Evolutionary conservation across 2,329 filamentous ascomycete species (phyloP), one percentile per base, ranked within the genome.

Genomic region (Botryotinia narcissicola): DNA sequence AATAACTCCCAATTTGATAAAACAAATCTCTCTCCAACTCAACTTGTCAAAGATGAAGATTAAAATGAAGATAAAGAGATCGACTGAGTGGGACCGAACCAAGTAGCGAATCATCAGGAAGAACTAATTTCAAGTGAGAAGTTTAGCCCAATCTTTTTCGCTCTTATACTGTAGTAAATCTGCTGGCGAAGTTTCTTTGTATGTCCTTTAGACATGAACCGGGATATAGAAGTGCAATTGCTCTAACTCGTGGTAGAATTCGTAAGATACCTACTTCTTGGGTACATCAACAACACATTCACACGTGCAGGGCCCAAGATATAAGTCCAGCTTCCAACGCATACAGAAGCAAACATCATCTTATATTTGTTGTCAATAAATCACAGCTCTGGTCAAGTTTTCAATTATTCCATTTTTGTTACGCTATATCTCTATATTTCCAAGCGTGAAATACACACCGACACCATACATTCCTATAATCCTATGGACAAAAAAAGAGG

Each of bases 401-500:
- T 46, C 40, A 40, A 54, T 40, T 16, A 8, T 29, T 54, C 35
- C 64, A 68, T 68, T 42, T 40, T 54, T n/a, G 20, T 29, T 68
- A 35, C 29, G 62, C 9, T 37, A 29, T 42, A 7, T 67, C 25
- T 63, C 25, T 63, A 44, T 54, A 54, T 54, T 48, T 54, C 25
- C 64, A 54, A 35, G 20, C 25, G 46, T 68, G 35, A 29, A 42
- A 9, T 22, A 22, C 9, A 29, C n/a, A 54, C 48, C 64, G 37
- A 54, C 8, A 40, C 32, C 46, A 22, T 57, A 25, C 10, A 57
- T 42, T 57, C 25, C 35, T 37, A 57, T 42, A 42, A 42, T 29
- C 35, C 16, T 68, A 68, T 68, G 25, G 20, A 68, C 66, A 54
- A 68, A 57, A 68, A 32, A 29, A 66, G 29, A 25, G 10, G 48